Conservation (phyloP, 495 filamentous ascomycete genomes). For the Saxophila tyrrhenica region DNA sequence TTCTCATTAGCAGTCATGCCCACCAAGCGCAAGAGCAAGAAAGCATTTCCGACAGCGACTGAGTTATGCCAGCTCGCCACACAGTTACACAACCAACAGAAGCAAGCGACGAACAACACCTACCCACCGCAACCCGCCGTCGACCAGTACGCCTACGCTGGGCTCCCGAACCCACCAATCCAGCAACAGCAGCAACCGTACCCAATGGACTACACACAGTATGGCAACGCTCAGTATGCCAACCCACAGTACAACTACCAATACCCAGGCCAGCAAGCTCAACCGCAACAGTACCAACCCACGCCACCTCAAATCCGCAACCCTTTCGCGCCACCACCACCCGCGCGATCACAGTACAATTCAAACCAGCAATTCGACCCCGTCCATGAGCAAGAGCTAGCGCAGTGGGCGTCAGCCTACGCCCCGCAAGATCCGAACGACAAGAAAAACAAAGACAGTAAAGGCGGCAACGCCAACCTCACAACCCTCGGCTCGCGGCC, state of each 20-base stretch:
- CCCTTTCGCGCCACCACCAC: constrained; percentile 60
- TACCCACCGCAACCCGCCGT: neutral
- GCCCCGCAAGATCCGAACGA: constrained; percentile 43
- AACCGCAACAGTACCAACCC: constrained; percentile 32
- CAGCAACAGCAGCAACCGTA: neutral
- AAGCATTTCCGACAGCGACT: too few relatives aligned
- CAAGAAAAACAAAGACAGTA: constrained; percentile 24
- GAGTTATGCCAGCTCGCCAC: neutral
- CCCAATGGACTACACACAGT: neutral
- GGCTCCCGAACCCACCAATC: neutral
- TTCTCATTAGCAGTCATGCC: neutral
- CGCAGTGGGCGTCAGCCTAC: constrained; percentile 94
- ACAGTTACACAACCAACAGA: neutral
- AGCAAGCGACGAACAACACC: neutral
- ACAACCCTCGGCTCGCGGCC: constrained; percentile 24
- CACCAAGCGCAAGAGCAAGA: neutral
- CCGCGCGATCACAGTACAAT: constrained; percentile 34
- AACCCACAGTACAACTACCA: constrained; percentile 31
- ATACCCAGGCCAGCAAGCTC: constrained; percentile 22
- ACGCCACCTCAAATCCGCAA: constrained; percentile 70
- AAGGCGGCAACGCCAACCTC: constrained; percentile 36
- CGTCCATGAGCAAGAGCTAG: constrained; percentile 84
- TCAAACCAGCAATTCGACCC: constrained; percentile 53
- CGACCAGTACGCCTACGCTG: neutral
- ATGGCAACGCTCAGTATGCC: constrained; percentile 31